Conservation (phyloP, 2,329 filamentous ascomycete genomes). For the Pseudopithomyces chartarum region DNA sequence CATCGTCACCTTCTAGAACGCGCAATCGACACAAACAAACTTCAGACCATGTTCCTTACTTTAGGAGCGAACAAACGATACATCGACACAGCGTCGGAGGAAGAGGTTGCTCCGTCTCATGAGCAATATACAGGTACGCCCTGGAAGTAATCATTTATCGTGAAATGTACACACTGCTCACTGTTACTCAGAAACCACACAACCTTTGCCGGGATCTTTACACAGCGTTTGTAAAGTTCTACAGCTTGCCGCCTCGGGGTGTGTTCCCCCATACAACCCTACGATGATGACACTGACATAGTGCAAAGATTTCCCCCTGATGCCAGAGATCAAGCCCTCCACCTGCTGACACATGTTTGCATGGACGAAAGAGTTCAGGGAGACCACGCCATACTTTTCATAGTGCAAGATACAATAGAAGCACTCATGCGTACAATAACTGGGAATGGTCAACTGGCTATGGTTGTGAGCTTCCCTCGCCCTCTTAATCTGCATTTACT, state of each 20-base stretch:
- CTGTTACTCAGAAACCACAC: slow-evolving; percentile 10
- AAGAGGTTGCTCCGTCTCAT: slow-evolving; percentile 8
- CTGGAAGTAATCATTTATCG: background rate
- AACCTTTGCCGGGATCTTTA: slow-evolving; percentile 26
- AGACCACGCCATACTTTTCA: slow-evolving; percentile 19
- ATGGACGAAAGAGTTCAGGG: slow-evolving; percentile 38
- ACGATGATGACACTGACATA: slow-evolving; percentile 6
- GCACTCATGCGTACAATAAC: slow-evolving; percentile 34
- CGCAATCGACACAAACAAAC: slow-evolving; percentile 45
- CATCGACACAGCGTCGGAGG: background rate
- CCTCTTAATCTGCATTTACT: slow-evolving; percentile 15
- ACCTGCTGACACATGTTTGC: slow-evolving; percentile 33
- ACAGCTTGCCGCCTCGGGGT: slow-evolving; percentile 31
- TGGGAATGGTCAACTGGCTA: slow-evolving; percentile 24
- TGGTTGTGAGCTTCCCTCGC: slow-evolving; percentile 20
- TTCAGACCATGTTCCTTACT: slow-evolving; percentile 60
- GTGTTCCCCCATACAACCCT: slow-evolving; percentile 3
- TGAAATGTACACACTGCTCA: background rate
- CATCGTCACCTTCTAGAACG: slow-evolving; percentile 34
- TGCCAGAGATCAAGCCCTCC: slow-evolving; percentile 27
- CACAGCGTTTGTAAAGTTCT: slow-evolving; percentile 30
- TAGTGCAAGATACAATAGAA: slow-evolving; percentile 40
- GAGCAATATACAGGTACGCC: slow-evolving; percentile 14
- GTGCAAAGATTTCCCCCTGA: slow-evolving; percentile 24
- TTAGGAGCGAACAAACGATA: slow-evolving; percentile 58